These are phyloP conservation scores for Termitomyces bulborhizus DNA, from an alignment of 768 basidiomycete genomes.

Conservation along the genomic window DNA sequence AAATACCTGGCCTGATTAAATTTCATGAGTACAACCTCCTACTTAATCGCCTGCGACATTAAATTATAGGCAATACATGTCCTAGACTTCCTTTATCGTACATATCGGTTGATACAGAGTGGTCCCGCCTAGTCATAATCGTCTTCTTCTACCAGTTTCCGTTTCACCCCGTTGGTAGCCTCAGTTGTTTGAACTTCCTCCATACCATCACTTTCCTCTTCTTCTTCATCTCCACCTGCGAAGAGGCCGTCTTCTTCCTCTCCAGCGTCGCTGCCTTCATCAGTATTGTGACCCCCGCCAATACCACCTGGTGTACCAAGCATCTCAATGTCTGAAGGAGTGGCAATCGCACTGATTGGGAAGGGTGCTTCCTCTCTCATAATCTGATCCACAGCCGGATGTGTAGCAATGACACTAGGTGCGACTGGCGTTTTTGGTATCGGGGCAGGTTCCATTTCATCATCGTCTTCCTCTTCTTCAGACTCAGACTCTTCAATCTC, in stretches of 20 bases:
- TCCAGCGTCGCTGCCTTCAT: constrained; percentile 64
- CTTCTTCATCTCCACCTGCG: constrained; percentile 68
- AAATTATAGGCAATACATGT: constrained; percentile 9
- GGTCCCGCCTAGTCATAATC: constrained; percentile 59
- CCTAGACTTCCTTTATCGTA: constrained; percentile 8
- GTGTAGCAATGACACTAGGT: constrained; percentile 17
- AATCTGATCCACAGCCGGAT: constrained; percentile 28
- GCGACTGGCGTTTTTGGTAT: constrained; percentile 33
- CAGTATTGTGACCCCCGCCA: constrained; percentile 27
- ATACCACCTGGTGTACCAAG: constrained; percentile 36
- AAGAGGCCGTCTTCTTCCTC: constrained; percentile 78
- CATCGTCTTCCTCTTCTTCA: constrained; percentile 56
- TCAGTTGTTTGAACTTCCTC: constrained; percentile 61
- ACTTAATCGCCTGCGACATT: not conserved
- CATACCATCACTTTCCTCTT: constrained; percentile 79
- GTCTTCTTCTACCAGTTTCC: constrained; percentile 81
- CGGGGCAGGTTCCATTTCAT: constrained; percentile 65
- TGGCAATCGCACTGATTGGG: constrained; percentile 55
- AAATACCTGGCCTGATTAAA: constrained; percentile 12
- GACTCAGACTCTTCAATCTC: constrained; percentile 74
- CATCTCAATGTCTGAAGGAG: constrained; percentile 69
- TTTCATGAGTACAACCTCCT: constrained; percentile 1
- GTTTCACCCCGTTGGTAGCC: constrained; percentile 55
- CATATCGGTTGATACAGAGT: constrained; percentile 10
- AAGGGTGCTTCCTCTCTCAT: constrained; percentile 44